Base-by-base conservation (phyloP, 768 basidiomycete genomes). In the Kwoniella newhampshirensis region DNA sequence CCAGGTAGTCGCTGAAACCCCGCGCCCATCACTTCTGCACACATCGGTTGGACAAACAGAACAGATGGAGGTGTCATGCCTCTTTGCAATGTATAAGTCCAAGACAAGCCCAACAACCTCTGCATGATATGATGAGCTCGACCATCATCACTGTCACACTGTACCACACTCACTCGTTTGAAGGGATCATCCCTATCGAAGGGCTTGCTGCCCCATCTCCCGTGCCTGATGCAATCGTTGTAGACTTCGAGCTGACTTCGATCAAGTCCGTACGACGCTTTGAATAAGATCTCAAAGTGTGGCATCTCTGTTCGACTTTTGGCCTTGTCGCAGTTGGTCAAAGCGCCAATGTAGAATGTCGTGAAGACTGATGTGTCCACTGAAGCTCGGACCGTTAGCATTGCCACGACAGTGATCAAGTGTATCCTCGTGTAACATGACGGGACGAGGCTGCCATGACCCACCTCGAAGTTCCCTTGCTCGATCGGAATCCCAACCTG, bases 11-110 rank as follows among this genome's bases (percentile, higher is more conserved):
- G 88, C 27, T 86, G 87, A 67, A 91, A 93, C 1, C 90, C 87
- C 3, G 87, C 91, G 12, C 91, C 90, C 58, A 83, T 85, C 3
- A 93, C 67, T 65, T 91, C 89, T 2, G 81, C 84, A 4, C 88
- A 78, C 15, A 89, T 66, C 1, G 90, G 90, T 26, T 77, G 77
- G 11, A 77, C 74, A 23, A 93, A 77, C 56, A 91, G 71, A 2
- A 84, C 74, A 0, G 77, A 70, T 4, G 91, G 91, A 2, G 77
- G 77, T 0, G 73, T 57, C 17, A 87, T 77, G 0, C 81, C 80
- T 3, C 71, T 67, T 18, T 81, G 80, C 17, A 88, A 52, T 0
- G 77, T 77, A 64, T 83, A 83, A 0, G 81, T 81, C 71, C 85
- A 90, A 0, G 81, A 77, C n/a, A 87, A 76, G 20, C 62, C 66